phyloP scores from a whole-genome alignment of 2,329 filamentous ascomycete genomes.

The Exophiala aquamarina region DNA sequence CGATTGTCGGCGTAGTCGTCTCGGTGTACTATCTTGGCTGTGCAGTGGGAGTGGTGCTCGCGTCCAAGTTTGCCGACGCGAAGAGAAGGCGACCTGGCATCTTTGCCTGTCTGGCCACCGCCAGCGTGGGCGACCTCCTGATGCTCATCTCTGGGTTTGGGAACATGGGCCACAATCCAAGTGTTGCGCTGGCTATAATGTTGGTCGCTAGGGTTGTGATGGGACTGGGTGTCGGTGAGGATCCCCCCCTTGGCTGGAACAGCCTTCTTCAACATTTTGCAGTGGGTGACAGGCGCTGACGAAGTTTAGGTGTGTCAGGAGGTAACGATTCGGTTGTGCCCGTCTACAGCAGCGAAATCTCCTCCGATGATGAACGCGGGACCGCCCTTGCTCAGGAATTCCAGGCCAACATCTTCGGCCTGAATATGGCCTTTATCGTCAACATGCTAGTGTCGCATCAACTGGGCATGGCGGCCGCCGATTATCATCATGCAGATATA shows the following conservation, averaged over 20 bases:
- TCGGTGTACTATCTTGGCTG: constrained; percentile 65
- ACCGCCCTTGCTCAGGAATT: constrained; percentile 63
- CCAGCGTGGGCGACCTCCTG: constrained; percentile 57
- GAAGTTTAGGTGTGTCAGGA: too few relatives aligned
- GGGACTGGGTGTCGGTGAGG: constrained; percentile 39
- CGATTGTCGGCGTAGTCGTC: constrained; percentile 60
- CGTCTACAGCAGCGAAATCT: constrained; percentile 59
- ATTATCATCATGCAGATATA: constrained; percentile 63
- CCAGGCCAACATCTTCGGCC: constrained; percentile 63
- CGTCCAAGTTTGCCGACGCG: constrained; percentile 56
- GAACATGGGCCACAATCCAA: constrained; percentile 27
- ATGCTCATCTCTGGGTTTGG: constrained; percentile 61
- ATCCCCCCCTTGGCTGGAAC: neutral
- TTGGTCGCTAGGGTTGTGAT: constrained; percentile 54
- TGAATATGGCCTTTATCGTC: constrained; percentile 61
- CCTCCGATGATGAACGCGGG: constrained; percentile 57
- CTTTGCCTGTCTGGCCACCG: constrained; percentile 54
- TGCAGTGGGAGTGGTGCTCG: constrained; percentile 56
- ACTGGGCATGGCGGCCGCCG: constrained; percentile 60
- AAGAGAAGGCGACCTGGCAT: constrained; percentile 57
- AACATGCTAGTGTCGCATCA: constrained; percentile 56
- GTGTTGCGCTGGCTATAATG: constrained; percentile 48
- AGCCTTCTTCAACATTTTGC: neutral
- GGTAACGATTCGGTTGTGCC: constrained; percentile 63
- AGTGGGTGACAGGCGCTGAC: too few relatives aligned